Percentiles rank a stretch among this genome's conserved stretches.
phyloP scores from a whole-genome alignment of 2,329 filamentous ascomycete genomes.

The Proliferodiscus dingleyae region DNA sequence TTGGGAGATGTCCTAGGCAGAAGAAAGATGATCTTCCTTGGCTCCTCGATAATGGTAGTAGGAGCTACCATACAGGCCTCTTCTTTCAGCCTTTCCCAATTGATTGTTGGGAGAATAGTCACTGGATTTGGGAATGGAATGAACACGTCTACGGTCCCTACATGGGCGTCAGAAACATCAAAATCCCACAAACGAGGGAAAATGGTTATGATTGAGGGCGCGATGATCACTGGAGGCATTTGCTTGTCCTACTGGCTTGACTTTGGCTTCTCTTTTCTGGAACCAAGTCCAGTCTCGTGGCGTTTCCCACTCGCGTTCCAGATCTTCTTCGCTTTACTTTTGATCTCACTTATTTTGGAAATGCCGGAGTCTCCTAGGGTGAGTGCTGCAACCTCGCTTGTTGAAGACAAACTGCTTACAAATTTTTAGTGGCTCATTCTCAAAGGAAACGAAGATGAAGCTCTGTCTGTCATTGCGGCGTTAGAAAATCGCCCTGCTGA shows the following conservation, averaged over 20 bases:
- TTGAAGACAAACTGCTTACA: not conserved
- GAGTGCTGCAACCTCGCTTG: not conserved
- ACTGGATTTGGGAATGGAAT: conserved; percentile 48
- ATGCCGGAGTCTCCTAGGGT: conserved; percentile 47
- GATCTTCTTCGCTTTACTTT: conserved; percentile 54
- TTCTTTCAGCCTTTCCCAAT: conserved; percentile 43
- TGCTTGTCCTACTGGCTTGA: conserved; percentile 58
- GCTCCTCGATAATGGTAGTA: conserved; percentile 53
- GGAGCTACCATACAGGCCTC: conserved; percentile 44
- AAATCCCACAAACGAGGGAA: conserved; percentile 54
- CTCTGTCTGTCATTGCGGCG: conserved; percentile 39
- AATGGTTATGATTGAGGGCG: conserved; percentile 56
- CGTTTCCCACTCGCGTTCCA: conserved; percentile 57
- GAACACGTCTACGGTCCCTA: conserved; percentile 46
- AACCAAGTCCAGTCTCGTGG: conserved; percentile 47
- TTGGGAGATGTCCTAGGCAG: conserved; percentile 54
- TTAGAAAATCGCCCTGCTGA: conserved; percentile 39
- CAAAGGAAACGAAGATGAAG: conserved; percentile 41
- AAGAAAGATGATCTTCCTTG: conserved; percentile 51
- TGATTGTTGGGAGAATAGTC: conserved; percentile 48
- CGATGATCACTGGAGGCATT: conserved; percentile 52
- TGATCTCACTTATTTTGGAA: conserved; percentile 47
- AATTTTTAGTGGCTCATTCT: conserved; percentile 37
- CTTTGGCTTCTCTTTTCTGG: conserved; percentile 49
- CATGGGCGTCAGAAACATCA: conserved; percentile 58